Evolutionary conservation across 495 filamentous ascomycete species (phyloP), one percentile per base, ranked within the genome.

Genomic region (Daldinia bambusicola): DNA sequence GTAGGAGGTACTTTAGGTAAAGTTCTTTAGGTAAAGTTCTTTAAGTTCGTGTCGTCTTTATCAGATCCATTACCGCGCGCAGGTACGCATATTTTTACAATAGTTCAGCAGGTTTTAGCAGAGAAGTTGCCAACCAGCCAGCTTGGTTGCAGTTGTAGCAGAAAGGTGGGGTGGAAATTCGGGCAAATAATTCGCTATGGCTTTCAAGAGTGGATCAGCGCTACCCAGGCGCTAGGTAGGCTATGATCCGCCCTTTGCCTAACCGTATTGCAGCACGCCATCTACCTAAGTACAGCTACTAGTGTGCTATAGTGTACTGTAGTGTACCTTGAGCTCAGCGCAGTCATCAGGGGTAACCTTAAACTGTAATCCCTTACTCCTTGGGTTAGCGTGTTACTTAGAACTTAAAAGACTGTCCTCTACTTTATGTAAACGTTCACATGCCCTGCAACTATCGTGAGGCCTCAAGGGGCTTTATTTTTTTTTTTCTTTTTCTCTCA

Each of bases 401-500:
- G n/a, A n/a, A n/a, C n/a, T n/a, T n/a, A n/a, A n/a, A n/a, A n/a
- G n/a, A n/a, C n/a, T n/a, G n/a, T n/a, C n/a, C n/a, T n/a, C n/a
- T n/a, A 13, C 18, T 45, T 48, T 20, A 22, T 48, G 9, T 48
- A 22, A 22, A 48, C 16, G 18, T 48, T 48, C 43, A 48, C 43
- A 20, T 31, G 34, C 58, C 66, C 61, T 61, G 61, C 67, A 70
- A 61, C 61, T 63, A 53, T 66, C 69, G 69, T 71, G 69, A 66
- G 57, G 66, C 63, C 50, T 48, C 55, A 32, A 70, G 61, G 43
- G 32, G 32, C 32, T 34, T 34, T 34, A 4, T 34, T 34, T 34
- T 7, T 34, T 34, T 7, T 34, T 34, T 34, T 34, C 32, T 34
- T 36, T 36, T 10, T 10, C n/a, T 16, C 57, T 52, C 36, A 69